phyloP scores from a whole-genome alignment of 148 eudicot species.

The Camellia lanceoleosa region DNA sequence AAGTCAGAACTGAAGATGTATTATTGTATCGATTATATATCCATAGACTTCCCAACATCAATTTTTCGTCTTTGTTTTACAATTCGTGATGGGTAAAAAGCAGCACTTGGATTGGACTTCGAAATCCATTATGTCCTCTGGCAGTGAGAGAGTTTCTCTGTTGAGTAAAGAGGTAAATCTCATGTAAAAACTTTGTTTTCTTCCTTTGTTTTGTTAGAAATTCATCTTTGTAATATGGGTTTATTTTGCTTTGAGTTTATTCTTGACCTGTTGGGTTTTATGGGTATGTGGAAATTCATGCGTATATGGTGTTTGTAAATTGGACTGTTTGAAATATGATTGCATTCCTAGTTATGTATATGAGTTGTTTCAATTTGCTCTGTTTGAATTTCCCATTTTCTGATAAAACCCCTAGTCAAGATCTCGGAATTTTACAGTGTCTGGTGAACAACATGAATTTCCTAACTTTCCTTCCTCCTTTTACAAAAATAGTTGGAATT shows the following conservation, averaged over 20 bases:
- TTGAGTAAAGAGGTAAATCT: slow-evolving; percentile 17
- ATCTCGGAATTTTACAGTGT: not conserved
- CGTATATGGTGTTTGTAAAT: not conserved
- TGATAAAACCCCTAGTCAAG: not conserved
- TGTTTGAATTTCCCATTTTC: not conserved
- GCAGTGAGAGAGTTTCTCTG: slow-evolving; percentile 21
- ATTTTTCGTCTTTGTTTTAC: not conserved
- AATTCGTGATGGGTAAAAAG: slow-evolving; percentile 16
- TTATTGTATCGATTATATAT: no score
- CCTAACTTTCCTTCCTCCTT: not conserved
- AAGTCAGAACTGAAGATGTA: no score
- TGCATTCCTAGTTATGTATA: not conserved
- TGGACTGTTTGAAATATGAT: not conserved
- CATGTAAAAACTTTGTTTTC: not conserved
- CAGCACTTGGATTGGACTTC: slow-evolving; percentile 13
- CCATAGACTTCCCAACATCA: not conserved
- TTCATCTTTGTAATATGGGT: not conserved
- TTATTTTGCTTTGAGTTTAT: not conserved
- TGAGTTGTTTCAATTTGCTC: not conserved
- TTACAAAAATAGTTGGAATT: not conserved
- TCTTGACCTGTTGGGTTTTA: not conserved
- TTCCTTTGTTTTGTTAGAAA: not conserved
- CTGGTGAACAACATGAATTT: no score
- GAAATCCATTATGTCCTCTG: slow-evolving; percentile 17
- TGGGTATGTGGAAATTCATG: not conserved